phyloP scores from a whole-genome alignment of 140 eudicot species.

The Anethum foeniculum region DNA sequence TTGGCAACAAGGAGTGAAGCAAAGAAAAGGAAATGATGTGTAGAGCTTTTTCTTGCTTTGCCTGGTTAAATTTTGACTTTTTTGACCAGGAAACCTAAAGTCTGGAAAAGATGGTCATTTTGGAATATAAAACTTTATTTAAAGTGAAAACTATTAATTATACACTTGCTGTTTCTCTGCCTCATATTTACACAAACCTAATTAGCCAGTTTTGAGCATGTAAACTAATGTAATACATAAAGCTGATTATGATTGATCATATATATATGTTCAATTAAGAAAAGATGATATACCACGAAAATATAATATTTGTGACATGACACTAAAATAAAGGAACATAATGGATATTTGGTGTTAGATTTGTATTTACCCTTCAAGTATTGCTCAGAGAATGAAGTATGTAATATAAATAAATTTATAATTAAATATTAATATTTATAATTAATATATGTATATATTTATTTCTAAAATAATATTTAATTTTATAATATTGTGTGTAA shows the following conservation, averaged over 20 bases:
- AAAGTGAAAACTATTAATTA: not conserved
- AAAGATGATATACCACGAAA: too few species aligned
- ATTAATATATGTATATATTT: too few species aligned
- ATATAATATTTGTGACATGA: too few species aligned
- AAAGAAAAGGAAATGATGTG: not conserved
- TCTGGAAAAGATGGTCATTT: conserved; percentile 3
- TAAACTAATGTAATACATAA: not conserved
- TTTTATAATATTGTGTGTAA: too few species aligned
- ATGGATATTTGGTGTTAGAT: too few species aligned
- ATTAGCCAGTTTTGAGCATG: not conserved
- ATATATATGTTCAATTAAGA: too few species aligned
- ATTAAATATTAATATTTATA: too few species aligned
- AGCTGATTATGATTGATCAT: not conserved
- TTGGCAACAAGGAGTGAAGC: not conserved
- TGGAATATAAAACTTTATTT: not conserved
- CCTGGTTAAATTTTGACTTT: not conserved
- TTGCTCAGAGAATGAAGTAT: too few species aligned
- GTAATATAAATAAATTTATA: too few species aligned
- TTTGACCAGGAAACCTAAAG: not conserved
- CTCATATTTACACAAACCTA: not conserved
- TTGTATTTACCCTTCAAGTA: too few species aligned
- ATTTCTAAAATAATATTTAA: too few species aligned
- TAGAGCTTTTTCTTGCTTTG: conserved; percentile 5
- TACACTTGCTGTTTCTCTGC: not conserved
- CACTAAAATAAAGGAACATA: too few species aligned